Percentiles rank a stretch among this genome's conserved stretches.
Conservation (phyloP, 1,139 yeast species). For the Taphrina flavorubra region DNA sequence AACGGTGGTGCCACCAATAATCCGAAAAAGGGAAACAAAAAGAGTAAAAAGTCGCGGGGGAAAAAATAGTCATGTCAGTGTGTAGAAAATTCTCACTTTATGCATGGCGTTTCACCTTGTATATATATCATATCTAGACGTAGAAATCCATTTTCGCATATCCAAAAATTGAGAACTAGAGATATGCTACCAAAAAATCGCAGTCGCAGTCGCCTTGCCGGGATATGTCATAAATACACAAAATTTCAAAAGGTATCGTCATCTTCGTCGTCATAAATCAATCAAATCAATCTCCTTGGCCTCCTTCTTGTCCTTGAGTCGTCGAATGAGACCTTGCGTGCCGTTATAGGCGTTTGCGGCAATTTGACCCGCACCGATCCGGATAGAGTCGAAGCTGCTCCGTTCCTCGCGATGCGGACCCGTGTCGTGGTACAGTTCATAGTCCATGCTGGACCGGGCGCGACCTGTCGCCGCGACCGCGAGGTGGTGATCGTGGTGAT, state of each 20-base stretch:
- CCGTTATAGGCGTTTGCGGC: constrained; percentile 30
- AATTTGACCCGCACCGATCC: constrained; percentile 20
- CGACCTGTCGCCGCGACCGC: neutral
- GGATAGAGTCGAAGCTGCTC: constrained; percentile 16
- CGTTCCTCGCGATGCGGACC: neutral
- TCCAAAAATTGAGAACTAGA: no score
- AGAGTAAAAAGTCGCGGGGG: constrained; percentile 1
- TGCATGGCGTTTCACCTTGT: no score
- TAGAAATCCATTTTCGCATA: no score
- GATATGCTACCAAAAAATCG: neutral
- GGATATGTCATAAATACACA: neutral
- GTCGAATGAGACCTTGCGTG: constrained; percentile 26
- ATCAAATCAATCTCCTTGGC: constrained; percentile 13
- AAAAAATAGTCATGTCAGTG: neutral
- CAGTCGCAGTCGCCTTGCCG: neutral
- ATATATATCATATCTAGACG: no score
- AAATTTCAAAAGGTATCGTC: neutral
- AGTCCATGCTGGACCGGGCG: neutral
- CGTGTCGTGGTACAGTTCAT: neutral
- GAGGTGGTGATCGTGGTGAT: neutral
- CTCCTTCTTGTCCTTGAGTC: constrained; percentile 22
- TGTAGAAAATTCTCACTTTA: no score
- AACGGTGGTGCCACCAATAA: no score
- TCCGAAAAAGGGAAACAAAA: neutral
- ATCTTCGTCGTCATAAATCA: neutral